Conservation (phyloP, 2,329 filamentous ascomycete genomes). For the Trichophyton simii region DNA sequence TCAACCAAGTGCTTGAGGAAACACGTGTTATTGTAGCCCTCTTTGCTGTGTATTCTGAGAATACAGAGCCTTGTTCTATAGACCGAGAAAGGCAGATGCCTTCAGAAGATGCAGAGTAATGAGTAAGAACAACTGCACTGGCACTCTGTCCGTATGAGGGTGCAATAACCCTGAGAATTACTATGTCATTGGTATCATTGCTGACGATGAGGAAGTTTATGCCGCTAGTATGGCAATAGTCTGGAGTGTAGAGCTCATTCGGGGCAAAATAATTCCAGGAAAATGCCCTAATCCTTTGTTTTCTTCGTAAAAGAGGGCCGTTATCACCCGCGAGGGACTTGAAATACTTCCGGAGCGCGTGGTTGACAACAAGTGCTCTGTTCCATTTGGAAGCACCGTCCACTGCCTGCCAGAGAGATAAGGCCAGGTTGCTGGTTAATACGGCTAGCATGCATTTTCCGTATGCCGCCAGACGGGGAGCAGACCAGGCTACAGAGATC, state of each 20-base stretch:
- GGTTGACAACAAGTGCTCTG: constrained; percentile 42
- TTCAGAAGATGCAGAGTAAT: constrained; percentile 14
- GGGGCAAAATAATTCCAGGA: constrained; percentile 26
- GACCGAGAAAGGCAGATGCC: constrained; percentile 9
- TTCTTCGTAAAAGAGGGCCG: constrained; percentile 17
- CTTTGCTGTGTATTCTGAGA: constrained; percentile 19
- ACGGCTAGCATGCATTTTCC: constrained; percentile 43
- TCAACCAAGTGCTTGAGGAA: constrained; percentile 25
- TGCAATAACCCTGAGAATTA: constrained; percentile 20
- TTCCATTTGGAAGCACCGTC: constrained; percentile 39
- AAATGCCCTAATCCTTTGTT: constrained; percentile 29
- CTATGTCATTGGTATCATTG: constrained; percentile 30
- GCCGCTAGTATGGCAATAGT: constrained; percentile 19
- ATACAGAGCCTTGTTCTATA: constrained; percentile 20
- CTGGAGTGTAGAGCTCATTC: background rate
- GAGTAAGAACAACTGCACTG: constrained; percentile 19
- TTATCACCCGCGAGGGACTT: constrained; percentile 13
- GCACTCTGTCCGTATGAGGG: constrained; percentile 10
- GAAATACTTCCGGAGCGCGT: constrained; percentile 33
- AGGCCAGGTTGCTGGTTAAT: constrained; percentile 43
- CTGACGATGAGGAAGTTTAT: constrained; percentile 24
- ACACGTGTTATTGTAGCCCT: constrained; percentile 19
- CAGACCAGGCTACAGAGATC: constrained; percentile 44
- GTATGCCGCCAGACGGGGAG: constrained; percentile 43
- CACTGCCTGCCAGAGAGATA: constrained; percentile 45